Base-by-base conservation (phyloP, 2,329 filamentous ascomycete species). In the Botrytis galanthina region DNA sequence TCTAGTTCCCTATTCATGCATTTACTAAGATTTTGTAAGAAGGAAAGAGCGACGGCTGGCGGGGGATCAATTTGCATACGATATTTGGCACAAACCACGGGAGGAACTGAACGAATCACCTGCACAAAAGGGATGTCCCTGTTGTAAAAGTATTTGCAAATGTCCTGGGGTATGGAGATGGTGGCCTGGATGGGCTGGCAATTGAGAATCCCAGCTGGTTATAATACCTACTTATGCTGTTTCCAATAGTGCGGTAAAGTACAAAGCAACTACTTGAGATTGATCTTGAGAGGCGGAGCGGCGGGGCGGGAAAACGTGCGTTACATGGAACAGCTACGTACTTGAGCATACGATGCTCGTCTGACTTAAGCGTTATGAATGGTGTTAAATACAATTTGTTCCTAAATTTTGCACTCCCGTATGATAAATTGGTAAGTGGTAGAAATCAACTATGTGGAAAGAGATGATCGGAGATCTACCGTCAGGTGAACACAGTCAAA, bases 11-110 rank as follows among this genome's bases (percentile, higher is more conserved):
- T 14, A 46, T 22, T 64, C 18, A n/a, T 51, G 39, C 37, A 22
- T 63, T 29, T 71, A 32, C 69, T 71, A 64, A 71, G n/a, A 46
- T 37, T 12, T 32, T 35, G 22, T 12, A 14, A 71, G 69, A n/a
- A 51, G 20, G 10, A 71, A 71, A 44, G 32, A 35, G 10, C 69
- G 44, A 44, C 12, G 10, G n/a, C 44, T 71, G 8, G 59, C 44
- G 4, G 69, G 69, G 12, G 69, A 71, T 71, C 69, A 71, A 39
- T 64, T 71, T 64, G 59, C 42, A 39, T 64, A 71, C 59, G 59
- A 54, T 32, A 26, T 71, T 29, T 54, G 59, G 59, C 44, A 71
- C 18, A 71, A 64, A 29, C 69, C 59, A 64, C 32, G 69, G 29
- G 69, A 71, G 44, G 69, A 64, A 39, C n/a, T 71, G 12, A 59